phyloP scores from a whole-genome alignment of 805 yeast genomes.

The Saccharomyces jurei region DNA sequence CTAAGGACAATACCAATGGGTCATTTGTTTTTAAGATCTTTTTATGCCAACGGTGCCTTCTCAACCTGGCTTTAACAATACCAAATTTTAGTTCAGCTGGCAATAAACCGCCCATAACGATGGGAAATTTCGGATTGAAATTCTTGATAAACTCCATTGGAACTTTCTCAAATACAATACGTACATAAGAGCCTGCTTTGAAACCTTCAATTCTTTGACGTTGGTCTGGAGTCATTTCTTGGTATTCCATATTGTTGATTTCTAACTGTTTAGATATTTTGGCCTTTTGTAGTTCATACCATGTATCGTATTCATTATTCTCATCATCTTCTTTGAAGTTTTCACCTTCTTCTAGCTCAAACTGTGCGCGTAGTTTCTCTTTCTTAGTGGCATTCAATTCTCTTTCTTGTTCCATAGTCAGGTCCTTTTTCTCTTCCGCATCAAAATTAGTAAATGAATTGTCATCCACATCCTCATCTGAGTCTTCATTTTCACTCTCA shows the following conservation, averaged over 20 bases:
- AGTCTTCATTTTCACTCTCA: slow-evolving; percentile 7
- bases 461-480: slow-evolving; percentile 30
- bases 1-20: slow-evolving; percentile 85
- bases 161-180: slow-evolving; percentile 68
- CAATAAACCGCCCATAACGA: slow-evolving; percentile 82
- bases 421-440: slow-evolving; percentile 32
- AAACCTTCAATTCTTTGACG: slow-evolving; percentile 83
- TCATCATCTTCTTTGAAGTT: slow-evolving; percentile 74
- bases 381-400: slow-evolving; percentile 79
- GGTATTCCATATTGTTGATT: slow-evolving; percentile 76
- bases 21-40: slow-evolving; percentile 91
- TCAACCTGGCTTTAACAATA: slow-evolving; percentile 81
- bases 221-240: slow-evolving; percentile 64
- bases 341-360: slow-evolving; percentile 61
- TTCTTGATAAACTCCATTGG: slow-evolving; percentile 88
- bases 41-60: slow-evolving; percentile 98
- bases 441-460: slow-evolving; percentile 36
- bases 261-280: slow-evolving; percentile 94
- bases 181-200: slow-evolving; percentile 89
- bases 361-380: slow-evolving; percentile 79
- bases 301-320: slow-evolving; percentile 81
- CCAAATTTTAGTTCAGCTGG: slow-evolving; percentile 92
- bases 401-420: slow-evolving; percentile 68
- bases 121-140: slow-evolving; percentile 77
- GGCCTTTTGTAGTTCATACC: slow-evolving; percentile 96